Evolutionary conservation across 2,329 filamentous ascomycete genomes (phyloP), one percentile per base, ranked within the genome.

Genomic region (Apiospora arundinis): DNA sequence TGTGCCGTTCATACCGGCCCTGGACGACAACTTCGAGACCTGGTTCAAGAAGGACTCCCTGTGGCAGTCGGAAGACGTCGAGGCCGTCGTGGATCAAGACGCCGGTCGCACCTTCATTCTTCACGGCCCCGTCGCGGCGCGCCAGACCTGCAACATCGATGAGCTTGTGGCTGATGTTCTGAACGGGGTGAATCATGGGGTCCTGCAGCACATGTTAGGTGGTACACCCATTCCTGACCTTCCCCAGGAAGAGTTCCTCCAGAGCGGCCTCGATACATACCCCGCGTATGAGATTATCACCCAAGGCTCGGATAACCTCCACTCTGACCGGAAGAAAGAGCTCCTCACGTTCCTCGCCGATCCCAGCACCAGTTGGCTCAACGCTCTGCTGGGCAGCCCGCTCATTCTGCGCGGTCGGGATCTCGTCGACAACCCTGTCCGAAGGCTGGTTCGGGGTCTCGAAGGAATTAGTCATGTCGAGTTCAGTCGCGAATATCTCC

Each of bases 191-290:
- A 74, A 74, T 37, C 60, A 73, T 4, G 72, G 74, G 4, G 73
- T 76, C 25, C 66, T 75, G 1, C 48, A 72, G 56, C 63, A 72
- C 21, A 46, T 77, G 25, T 63, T 63, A 0, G 37, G 18, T 4
- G 72, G 74, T 4, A 18, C 73, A 8, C 73, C 73, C 45, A 46
- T 32, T 6, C 32, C 40, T 3, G 65, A 63, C 49, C 87, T 93
- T 21, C 91, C 91, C 0, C 83, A 87, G 60, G 87, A 92, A 63
- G 91, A 93, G 77, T 93, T 92, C 80, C 92, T 93, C 74, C 91
- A 91, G 69, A 68, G 28, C 45, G 28, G 28, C 7, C 6, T 14
- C 1, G 16, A 5, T 21, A 21, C 28, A n/a, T 21, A 63, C 56
- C 56, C 56, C 4, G 56, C 56, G 8, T 63, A 63, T 18, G 32